A percentile compares a stretch with the other conserved stretches of the same genome.
Evolutionary conservation across 768 basidiomycete genomes (phyloP).

Genomic region (Agaricus bisporus): DNA sequence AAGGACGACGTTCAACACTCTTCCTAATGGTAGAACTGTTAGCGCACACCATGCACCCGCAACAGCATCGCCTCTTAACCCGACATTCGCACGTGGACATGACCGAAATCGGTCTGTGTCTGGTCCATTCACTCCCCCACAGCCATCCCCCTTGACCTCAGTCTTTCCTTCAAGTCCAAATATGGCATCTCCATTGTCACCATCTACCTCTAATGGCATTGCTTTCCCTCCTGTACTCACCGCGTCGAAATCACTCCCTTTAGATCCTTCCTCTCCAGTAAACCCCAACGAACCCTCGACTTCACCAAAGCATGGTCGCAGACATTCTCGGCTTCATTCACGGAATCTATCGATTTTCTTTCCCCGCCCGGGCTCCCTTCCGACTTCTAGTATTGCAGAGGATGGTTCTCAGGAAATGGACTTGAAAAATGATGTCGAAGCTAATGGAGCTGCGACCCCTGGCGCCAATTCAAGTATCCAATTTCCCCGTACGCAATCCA

Average conservation of each 20-base stretch:
- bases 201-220: slow-evolving; percentile 12
- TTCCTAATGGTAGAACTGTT: slow-evolving; percentile 13
- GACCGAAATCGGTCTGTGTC: slow-evolving; percentile 45
- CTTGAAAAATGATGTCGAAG: slow-evolving; percentile 35
- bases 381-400: slow-evolving; percentile 58
- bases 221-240: slow-evolving; percentile 14
- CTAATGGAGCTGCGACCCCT: slow-evolving; percentile 42
- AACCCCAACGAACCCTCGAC: slow-evolving; percentile 16
- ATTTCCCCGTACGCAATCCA: slow-evolving; percentile 30
- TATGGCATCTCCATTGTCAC: slow-evolving; percentile 18
- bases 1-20: slow-evolving; percentile 20
- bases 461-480: slow-evolving; percentile 33
- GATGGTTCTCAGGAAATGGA: slow-evolving; percentile 54
- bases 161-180: slow-evolving; percentile 15
- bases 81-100: slow-evolving; percentile 30
- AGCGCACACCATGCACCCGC: slow-evolving; percentile 12
- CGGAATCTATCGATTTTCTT: slow-evolving; percentile 91
- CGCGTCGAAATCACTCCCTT: slow-evolving; percentile 19
- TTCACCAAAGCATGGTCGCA: slow-evolving; percentile 22
- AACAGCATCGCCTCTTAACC: slow-evolving; percentile 25
- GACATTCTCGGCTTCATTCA: slow-evolving; percentile 79
- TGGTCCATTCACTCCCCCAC: slow-evolving; percentile 40
- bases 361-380: slow-evolving; percentile 66
- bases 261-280: slow-evolving; percentile 8
- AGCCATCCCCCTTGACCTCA: slow-evolving; percentile 45